These are phyloP conservation scores for Pseudogymnoascus sp. DNA, from an alignment of 2,329 filamentous ascomycete genomes.

Conservation along the genomic window DNA sequence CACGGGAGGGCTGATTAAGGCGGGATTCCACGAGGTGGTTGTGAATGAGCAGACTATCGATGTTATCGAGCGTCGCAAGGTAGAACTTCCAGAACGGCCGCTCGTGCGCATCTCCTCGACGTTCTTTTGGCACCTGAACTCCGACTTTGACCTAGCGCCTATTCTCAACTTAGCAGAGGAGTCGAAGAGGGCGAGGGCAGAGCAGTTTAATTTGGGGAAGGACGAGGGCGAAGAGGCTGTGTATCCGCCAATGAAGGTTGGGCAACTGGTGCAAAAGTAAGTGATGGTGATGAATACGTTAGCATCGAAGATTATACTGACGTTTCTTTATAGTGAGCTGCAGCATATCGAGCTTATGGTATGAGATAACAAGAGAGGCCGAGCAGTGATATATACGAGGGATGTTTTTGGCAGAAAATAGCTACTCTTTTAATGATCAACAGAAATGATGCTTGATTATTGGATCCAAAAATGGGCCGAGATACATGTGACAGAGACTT, in stretches of 20 bases:
- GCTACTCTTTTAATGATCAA: background rate
- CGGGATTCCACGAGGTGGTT: constrained; percentile 54
- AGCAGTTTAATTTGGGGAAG: constrained; percentile 40
- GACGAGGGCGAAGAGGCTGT: constrained; percentile 44
- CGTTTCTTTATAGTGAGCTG: background rate
- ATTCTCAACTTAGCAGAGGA: constrained; percentile 39
- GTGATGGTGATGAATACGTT: constrained; percentile 22
- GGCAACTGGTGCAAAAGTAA: constrained; percentile 49
- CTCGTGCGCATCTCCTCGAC: constrained; percentile 51
- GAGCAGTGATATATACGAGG: background rate
- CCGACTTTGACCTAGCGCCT: constrained; percentile 47
- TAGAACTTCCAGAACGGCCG: constrained; percentile 39
- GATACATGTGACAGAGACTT: no score
- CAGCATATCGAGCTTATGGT: constrained; percentile 1
- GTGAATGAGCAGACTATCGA: constrained; percentile 45
- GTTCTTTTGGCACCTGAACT: constrained; percentile 52
- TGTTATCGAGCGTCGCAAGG: constrained; percentile 37
- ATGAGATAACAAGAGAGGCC: background rate
- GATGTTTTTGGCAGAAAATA: background rate
- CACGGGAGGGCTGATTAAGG: constrained; percentile 52
- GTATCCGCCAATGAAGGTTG: constrained; percentile 49
- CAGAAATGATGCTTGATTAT: no score
- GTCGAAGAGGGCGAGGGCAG: constrained; percentile 37
- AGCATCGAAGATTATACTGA: background rate
- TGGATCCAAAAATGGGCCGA: no score